Evolutionary conservation across 768 basidiomycete genomes (phyloP), one percentile per base, ranked within the genome.

Genomic region (Gyrodon lividus): DNA sequence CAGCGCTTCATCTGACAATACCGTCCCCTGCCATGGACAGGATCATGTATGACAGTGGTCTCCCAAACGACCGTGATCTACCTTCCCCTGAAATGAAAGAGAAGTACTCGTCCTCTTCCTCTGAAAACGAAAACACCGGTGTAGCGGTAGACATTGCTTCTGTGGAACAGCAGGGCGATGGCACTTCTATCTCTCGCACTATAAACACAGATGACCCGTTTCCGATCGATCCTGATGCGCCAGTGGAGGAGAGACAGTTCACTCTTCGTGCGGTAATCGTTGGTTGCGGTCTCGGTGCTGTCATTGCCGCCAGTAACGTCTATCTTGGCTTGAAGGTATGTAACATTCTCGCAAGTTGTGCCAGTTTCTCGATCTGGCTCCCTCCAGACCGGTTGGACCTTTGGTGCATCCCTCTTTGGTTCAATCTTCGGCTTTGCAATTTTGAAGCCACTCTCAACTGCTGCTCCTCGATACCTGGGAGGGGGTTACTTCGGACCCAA

Each of bases 401-500:
- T 85, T 62, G 83, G 82, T 26, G 77, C 81, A 26, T 79, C 81
- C 50, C 68, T 83, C 7, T 85, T 85, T 54, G 83, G 82, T 3
- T 47, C 54, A 22, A 54, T 56, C 43, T 54, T 51, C 20, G 62
- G 50, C 43, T 83, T 77, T 57, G 80, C 81, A 22, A 83, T 83
- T 55, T 67, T 84, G 48, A 82, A 84, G 55, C 76, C 81, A 1
- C 46, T 84, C 22, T 78, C 79, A 17, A 79, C 67, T 47, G 65
- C 75, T 6, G 53, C 80, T 22, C 80, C 80, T 1, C 65, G 67
- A 24, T 60, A 77, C 39, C 66, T 81, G 19, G 56, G 54, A 30
- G 80, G 81, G 13, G 85, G 82, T 13, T 70, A 76, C 54, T 83
- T 83, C 63, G 80, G 80, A 23, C 83, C 82, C 12, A 84, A 84